phyloP scores from a whole-genome alignment of 2,329 filamentous ascomycete genomes.

The Claviceps sp. region DNA sequence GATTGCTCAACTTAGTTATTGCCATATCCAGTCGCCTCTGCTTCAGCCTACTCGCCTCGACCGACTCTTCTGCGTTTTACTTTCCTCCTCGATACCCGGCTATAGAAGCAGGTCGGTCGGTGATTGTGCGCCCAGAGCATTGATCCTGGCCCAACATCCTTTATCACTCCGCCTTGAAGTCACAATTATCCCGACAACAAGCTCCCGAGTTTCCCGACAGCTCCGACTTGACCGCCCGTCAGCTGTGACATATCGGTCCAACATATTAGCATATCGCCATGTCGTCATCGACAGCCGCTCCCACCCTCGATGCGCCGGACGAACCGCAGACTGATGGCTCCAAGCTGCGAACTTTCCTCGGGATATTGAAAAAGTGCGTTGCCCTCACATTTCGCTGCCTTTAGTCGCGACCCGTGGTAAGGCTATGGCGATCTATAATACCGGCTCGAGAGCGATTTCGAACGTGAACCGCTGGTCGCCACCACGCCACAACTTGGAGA shows the following conservation, averaged over 20 bases:
- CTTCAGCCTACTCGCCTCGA: background rate
- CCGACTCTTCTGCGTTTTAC: background rate
- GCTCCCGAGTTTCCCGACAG: background rate
- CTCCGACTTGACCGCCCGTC: background rate
- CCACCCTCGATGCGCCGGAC: constrained; percentile 23
- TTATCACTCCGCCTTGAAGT: background rate
- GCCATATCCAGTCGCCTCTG: background rate
- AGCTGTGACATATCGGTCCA: background rate
- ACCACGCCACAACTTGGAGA: background rate
- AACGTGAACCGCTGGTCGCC: background rate
- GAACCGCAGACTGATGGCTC: constrained; percentile 60
- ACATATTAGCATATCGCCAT: constrained; percentile 12
- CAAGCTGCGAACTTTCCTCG: constrained; percentile 79
- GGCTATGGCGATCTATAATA: no score
- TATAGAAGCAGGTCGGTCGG: no score
- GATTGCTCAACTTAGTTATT: background rate
- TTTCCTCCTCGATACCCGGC: background rate
- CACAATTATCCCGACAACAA: background rate
- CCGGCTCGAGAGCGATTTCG: background rate
- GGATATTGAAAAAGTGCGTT: constrained; percentile 74
- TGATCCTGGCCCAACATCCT: background rate
- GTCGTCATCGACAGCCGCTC: constrained; percentile 24
- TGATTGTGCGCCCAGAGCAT: no score
- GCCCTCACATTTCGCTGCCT: background rate
- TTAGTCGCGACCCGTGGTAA: background rate